These are phyloP conservation scores for Luvunga scandens DNA, from an alignment of 345 rosid species.

Conservation along the genomic window DNA sequence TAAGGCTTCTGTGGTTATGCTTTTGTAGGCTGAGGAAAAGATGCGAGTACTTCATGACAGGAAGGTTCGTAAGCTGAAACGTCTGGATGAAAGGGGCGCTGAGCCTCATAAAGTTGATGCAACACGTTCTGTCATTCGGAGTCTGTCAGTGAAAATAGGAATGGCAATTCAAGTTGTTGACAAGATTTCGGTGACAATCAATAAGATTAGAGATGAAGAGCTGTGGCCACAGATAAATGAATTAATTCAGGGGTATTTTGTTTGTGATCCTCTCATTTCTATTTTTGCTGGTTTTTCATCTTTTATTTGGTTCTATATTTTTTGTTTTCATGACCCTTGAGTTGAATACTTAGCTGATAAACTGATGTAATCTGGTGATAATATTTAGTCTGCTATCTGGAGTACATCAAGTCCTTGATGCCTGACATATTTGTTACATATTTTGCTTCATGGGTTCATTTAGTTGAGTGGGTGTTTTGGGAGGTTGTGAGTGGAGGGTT, in stretches of 20 bases:
- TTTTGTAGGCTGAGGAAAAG: conserved; percentile 82
- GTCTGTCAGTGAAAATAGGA: conserved; percentile 74
- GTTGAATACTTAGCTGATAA: conserved; percentile 2
- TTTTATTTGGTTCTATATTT: neutral
- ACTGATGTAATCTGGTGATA: neutral
- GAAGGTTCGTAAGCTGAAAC: conserved; percentile 70
- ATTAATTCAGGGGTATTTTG: conserved; percentile 79
- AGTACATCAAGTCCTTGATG: neutral
- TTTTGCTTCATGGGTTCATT: neutral
- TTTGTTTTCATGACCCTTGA: conserved; percentile 7
- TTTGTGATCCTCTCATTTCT: conserved; percentile 3
- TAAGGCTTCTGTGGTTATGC: conserved; percentile 1
- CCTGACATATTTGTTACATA: neutral
- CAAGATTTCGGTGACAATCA: conserved; percentile 74
- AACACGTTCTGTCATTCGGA: conserved; percentile 51
- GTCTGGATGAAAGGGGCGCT: conserved; percentile 78
- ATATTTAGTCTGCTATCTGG: conserved; percentile 1
- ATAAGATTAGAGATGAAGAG: conserved; percentile 93
- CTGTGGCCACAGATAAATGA: conserved; percentile 89
- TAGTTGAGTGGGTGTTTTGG: neutral
- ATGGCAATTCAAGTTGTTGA: conserved; percentile 91
- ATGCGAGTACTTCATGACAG: conserved; percentile 74
- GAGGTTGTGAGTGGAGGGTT: neutral
- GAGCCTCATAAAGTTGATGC: conserved; percentile 62
- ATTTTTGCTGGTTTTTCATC: neutral